phyloP scores from a whole-genome alignment of 2,329 filamentous ascomycete genomes.

The Paecilomyces formosus region DNA sequence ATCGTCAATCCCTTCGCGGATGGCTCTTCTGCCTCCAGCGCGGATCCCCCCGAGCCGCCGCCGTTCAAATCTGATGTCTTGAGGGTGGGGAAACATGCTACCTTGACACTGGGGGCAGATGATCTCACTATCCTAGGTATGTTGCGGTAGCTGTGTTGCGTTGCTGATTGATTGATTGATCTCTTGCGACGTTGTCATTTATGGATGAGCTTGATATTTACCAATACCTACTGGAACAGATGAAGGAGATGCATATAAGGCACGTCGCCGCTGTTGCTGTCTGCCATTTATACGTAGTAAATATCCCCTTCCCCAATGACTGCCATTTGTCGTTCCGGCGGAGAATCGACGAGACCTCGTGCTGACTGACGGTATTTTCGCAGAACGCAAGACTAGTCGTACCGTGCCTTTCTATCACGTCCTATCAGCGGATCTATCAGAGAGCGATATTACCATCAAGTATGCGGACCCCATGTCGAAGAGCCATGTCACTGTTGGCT shows the following conservation, averaged over 20 bases:
- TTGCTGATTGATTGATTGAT: neutral
- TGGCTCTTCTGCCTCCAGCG: slow-evolving; percentile 16
- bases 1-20: slow-evolving; percentile 14
- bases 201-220: neutral
- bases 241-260: slow-evolving; percentile 45
- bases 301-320: slow-evolving; percentile 5
- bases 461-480: slow-evolving; percentile 60
- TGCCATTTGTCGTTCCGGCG: neutral
- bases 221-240: slow-evolving; percentile 30
- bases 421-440: slow-evolving; percentile 66
- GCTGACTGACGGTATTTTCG: slow-evolving; percentile 1
- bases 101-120: slow-evolving; percentile 54
- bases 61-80: slow-evolving; percentile 40
- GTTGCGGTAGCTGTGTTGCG: slow-evolving; percentile 5
- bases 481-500: slow-evolving; percentile 52
- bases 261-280: slow-evolving; percentile 49
- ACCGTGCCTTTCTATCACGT: slow-evolving; percentile 74
- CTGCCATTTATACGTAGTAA: slow-evolving; percentile 44
- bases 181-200: neutral
- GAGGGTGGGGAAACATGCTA: slow-evolving; percentile 50
- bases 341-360: neutral
- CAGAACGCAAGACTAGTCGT: slow-evolving; percentile 43
- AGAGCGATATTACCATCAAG: slow-evolving; percentile 58
- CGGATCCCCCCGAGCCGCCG: slow-evolving; percentile 23
- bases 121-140: slow-evolving; percentile 53